phyloP scores from a whole-genome alignment of 768 basidiomycete genomes.

The Rhizopogon sp. region DNA sequence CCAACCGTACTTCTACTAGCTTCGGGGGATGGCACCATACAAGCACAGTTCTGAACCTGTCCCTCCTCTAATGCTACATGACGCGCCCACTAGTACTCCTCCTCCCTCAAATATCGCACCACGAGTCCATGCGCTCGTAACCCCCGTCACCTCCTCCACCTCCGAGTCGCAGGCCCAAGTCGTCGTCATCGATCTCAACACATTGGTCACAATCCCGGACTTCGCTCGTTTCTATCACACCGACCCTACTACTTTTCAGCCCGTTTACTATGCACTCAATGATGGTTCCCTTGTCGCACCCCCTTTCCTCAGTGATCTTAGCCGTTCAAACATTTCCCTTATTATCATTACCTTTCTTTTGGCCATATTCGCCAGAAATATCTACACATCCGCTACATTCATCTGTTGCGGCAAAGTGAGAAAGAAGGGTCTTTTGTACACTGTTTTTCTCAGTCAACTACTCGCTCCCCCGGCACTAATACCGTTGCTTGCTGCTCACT shows the following conservation, averaged over 20 bases:
- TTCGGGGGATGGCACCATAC: too few species aligned
- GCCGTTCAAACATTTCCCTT: conserved; percentile 36
- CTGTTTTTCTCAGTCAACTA: conserved; percentile 51
- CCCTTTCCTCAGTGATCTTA: conserved; percentile 39
- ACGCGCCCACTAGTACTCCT: too few species aligned
- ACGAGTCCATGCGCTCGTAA: neutral
- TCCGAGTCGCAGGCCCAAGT: conserved; percentile 25
- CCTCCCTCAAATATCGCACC: neutral
- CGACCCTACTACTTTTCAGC: conserved; percentile 41
- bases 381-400: conserved; percentile 45
- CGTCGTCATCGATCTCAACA: conserved; percentile 46
- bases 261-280: conserved; percentile 38
- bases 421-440: conserved; percentile 53
- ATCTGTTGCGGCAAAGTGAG: conserved; percentile 51
- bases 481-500: conserved; percentile 42
- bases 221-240: conserved; percentile 39
- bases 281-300: conserved; percentile 60
- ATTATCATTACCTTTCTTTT: conserved; percentile 45
- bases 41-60: neutral
- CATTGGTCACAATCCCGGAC: conserved; percentile 43
- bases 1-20: neutral
- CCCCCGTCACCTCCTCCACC: conserved; percentile 5
- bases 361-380: conserved; percentile 50
- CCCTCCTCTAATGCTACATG: too few species aligned
- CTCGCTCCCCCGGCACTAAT: conserved; percentile 41